These are phyloP conservation scores for Batkoa obscura DNA, from an alignment of 371 early-diverging fungal genomes.

Conservation along the genomic window DNA sequence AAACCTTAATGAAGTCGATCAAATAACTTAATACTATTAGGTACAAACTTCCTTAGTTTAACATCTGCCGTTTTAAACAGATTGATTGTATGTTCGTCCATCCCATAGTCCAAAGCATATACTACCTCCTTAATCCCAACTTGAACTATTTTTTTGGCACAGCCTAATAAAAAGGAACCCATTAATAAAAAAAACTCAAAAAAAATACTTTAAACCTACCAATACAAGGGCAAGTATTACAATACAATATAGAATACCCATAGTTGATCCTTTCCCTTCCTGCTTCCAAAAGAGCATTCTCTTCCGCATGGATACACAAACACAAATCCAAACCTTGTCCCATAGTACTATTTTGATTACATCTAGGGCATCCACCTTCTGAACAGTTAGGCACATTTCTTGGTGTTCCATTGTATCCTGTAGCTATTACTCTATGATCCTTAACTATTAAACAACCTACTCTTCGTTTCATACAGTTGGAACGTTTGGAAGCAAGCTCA, in stretches of 20 bases:
- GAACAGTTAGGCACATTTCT: slow-evolving; percentile 78
- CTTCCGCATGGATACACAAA: slow-evolving; percentile 96
- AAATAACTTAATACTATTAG: slow-evolving; percentile 27
- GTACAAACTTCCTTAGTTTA: slow-evolving; percentile 53
- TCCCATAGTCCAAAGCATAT: slow-evolving; percentile 67
- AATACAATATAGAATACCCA: slow-evolving; percentile 59
- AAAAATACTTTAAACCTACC: slow-evolving; percentile 24
- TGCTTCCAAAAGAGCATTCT: slow-evolving; percentile 91
- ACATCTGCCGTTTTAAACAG: slow-evolving; percentile 69
- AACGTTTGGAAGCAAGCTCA: slow-evolving; percentile 60
- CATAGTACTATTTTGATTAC: slow-evolving; percentile 62
- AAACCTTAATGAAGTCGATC: no score
- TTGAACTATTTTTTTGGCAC: slow-evolving; percentile 93
- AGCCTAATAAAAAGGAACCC: slow-evolving; percentile 63
- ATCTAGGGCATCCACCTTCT: slow-evolving; percentile 87
- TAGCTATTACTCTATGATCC: slow-evolving; percentile 74
- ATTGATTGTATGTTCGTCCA: slow-evolving; percentile 65
- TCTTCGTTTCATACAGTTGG: slow-evolving; percentile 94
- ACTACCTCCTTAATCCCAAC: slow-evolving; percentile 83
- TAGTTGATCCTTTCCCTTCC: slow-evolving; percentile 60
- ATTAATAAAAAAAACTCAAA: slow-evolving; percentile 8
- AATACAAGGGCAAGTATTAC: slow-evolving; percentile 77
- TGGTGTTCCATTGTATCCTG: slow-evolving; percentile 98
- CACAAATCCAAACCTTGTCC: slow-evolving; percentile 72
- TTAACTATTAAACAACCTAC: slow-evolving; percentile 93